These are phyloP conservation scores for Pelargonium cotyledonis DNA, from an alignment of 441 rosid genomes.

Conservation along the genomic window DNA sequence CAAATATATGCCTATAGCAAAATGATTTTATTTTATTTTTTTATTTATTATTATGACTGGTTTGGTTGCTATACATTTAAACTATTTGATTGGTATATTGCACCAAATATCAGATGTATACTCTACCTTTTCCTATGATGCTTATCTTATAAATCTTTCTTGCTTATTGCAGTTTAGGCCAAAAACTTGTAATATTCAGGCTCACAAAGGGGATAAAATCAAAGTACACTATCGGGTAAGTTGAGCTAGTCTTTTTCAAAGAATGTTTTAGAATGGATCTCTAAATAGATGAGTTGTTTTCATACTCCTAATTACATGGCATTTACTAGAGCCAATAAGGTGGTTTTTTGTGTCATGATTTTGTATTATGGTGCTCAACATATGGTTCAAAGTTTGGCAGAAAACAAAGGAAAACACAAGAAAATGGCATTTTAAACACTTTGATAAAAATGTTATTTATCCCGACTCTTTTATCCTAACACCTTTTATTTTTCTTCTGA, in stretches of 20 bases:
- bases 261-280: background rate
- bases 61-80: background rate
- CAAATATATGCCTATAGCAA: no score
- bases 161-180: slow-evolving; percentile 56
- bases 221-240: slow-evolving; percentile 85
- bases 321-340: background rate
- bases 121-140: background rate
- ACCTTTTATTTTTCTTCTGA: no score
- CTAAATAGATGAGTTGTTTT: background rate
- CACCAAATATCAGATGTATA: background rate
- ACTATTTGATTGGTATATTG: background rate
- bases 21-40: no score
- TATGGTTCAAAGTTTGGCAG: background rate
- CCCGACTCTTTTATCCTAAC: no score
- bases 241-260: slow-evolving; percentile 1
- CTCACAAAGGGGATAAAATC: slow-evolving; percentile 81
- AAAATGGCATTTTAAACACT: no score
- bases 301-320: background rate
- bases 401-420: no score
- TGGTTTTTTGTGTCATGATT: background rate
- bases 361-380: background rate
- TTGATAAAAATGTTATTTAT: no score
- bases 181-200: slow-evolving; percentile 61
- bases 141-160: background rate
- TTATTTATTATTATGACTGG: background rate